These are phyloP conservation scores for Exophiala phaeomuriformis DNA, from an alignment of 2,329 filamentous ascomycete genomes.

Conservation along the genomic window DNA sequence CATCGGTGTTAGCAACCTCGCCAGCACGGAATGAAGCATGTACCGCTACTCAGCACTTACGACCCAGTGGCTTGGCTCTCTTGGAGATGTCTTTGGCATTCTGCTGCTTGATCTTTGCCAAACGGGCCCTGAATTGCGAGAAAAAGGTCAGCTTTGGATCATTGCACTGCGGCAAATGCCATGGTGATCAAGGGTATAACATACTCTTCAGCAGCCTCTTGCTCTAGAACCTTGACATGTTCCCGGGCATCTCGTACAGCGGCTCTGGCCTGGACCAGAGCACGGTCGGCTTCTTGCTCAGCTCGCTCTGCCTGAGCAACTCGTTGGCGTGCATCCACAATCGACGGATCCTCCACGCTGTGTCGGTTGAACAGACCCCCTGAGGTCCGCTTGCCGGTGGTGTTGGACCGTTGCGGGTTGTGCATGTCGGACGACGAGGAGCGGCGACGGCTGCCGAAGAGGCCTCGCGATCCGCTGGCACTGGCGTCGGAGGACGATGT, in stretches of 20 bases:
- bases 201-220: constrained; percentile 57
- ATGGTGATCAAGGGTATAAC: no score
- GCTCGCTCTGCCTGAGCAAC: constrained; percentile 57
- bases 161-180: background rate
- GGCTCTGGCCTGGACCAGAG: constrained; percentile 50
- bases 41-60: constrained; percentile 41
- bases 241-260: constrained; percentile 58
- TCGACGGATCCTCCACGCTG: constrained; percentile 51
- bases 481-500: constrained; percentile 10
- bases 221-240: constrained; percentile 56
- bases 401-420: constrained; percentile 22
- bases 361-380: constrained; percentile 39
- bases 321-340: constrained; percentile 54
- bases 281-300: constrained; percentile 59
- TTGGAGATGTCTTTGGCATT: constrained; percentile 60
- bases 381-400: constrained; percentile 14
- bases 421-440: constrained; percentile 27
- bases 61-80: constrained; percentile 61
- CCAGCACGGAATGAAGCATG: no score
- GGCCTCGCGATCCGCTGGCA: constrained; percentile 3
- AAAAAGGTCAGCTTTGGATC: background rate
- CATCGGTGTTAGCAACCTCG: background rate
- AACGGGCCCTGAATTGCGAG: constrained; percentile 38
- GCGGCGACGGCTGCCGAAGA: constrained; percentile 15
- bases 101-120: constrained; percentile 61